phyloP scores from a whole-genome alignment of 257 asterid genomes.

The Asclepias syriaca region DNA sequence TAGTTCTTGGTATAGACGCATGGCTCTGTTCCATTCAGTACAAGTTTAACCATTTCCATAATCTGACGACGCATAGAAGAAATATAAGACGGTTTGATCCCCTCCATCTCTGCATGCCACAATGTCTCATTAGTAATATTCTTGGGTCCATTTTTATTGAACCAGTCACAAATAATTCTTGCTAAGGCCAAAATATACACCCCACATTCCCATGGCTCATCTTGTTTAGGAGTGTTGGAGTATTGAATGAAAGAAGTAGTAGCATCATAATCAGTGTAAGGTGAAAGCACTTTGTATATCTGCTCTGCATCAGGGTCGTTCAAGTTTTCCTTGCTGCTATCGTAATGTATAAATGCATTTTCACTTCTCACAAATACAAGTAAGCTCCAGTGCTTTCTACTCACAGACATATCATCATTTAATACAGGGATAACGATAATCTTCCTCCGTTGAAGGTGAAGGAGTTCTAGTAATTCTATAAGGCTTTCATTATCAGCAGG shows the following conservation, averaged over 20 bases:
- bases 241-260: slow-evolving; percentile 36
- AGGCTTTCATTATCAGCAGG: slow-evolving; percentile 38
- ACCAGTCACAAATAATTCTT: slow-evolving; percentile 56
- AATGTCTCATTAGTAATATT: slow-evolving; percentile 24
- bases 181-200: slow-evolving; percentile 64
- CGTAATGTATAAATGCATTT: slow-evolving; percentile 67
- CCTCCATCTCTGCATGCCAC: slow-evolving; percentile 49
- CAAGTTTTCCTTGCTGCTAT: slow-evolving; percentile 35
- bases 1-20: too few species aligned
- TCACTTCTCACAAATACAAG: slow-evolving; percentile 52
- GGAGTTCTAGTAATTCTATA: slow-evolving; percentile 63
- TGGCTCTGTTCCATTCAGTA: slow-evolving; percentile 30
- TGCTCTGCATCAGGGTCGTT: slow-evolving; percentile 38
- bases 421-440: slow-evolving; percentile 58
- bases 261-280: slow-evolving; percentile 6
- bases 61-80: slow-evolving; percentile 51
- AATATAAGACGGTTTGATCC: slow-evolving; percentile 43
- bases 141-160: slow-evolving; percentile 2
- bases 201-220: slow-evolving; percentile 85
- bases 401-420: slow-evolving; percentile 70
- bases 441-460: slow-evolving; percentile 43
- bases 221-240: slow-evolving; percentile 41
- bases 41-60: slow-evolving; percentile 39
- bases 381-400: slow-evolving; percentile 74
- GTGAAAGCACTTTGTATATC: slow-evolving; percentile 35